Base-by-base conservation (phyloP, 1,139 yeast species). In the Dujonia santamariae region DNA sequence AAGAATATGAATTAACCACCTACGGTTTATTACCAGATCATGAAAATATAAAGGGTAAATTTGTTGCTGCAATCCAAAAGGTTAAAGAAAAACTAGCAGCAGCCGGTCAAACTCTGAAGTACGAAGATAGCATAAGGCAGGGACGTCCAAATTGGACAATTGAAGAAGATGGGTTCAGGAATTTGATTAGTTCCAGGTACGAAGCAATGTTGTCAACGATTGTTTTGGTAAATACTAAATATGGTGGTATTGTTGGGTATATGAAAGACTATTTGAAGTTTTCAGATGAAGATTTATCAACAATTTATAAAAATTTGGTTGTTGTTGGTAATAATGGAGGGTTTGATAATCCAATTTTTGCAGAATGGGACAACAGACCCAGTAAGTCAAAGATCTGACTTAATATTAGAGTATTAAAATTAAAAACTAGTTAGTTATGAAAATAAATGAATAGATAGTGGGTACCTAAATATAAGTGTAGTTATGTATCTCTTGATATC, bases 201-300 rank as follows among this genome's bases (percentile, higher is more conserved):
- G 94, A 84, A 46, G 79, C 87, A 3, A 83, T 85, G 92, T 59
- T 81, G 41, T 72, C 75, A 2, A 74, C 87, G 2, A 64, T 85
- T 24, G 75, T 67, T 15, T 49, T 67, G 40, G 53, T 78, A 44
- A 59, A 78, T 34, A 44, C 51, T 2, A 68, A 72, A 38, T 83
- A 67, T 53, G 86, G 83, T 3, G 79, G 82, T 40, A 65, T 80
- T 9, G 64, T 70, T 3, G 47, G 53, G 9, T 85, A 80, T 48
- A 56, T 84, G 54, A 58, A 54, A 30, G 46, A 62, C 4, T 44
- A 63, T 27, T 62, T 85, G 39, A 73, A 71, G 1, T 64, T 83
- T 35, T 49, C 64, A 7, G 58, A 62, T 1, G 59, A 51, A 2
- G 92, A 83, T 34, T 48, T 84, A n/a, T 52, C 50, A 12, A 58